Evolutionary conservation across 2,329 filamentous ascomycete genomes (phyloP).

Genomic region (Pseudogymnoascus sp.): DNA sequence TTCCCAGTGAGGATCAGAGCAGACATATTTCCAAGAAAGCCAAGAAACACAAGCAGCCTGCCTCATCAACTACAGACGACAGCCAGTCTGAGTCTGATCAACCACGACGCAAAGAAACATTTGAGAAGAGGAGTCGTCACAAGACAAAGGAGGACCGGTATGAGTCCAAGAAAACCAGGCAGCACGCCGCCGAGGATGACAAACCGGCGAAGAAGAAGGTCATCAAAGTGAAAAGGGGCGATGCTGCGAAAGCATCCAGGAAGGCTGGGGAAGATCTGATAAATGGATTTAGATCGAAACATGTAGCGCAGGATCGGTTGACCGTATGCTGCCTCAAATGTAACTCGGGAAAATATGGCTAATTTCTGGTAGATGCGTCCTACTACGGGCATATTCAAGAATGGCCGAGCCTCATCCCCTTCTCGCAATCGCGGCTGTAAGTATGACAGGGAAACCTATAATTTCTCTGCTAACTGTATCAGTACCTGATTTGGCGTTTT

Average conservation of each 20-base stretch:
- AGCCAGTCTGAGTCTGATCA: not conserved
- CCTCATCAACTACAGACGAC: not conserved
- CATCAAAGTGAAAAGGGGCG: constrained; percentile 10
- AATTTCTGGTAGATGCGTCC: constrained; percentile 29
- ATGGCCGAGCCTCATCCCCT: constrained; percentile 32
- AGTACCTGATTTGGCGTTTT: constrained; percentile 47
- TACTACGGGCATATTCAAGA: constrained; percentile 38
- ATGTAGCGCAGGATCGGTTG: constrained; percentile 42
- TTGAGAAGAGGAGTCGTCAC: constrained; percentile 41
- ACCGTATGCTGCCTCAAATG: constrained; percentile 34
- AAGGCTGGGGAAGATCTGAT: constrained; percentile 38
- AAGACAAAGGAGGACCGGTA: constrained; percentile 51
- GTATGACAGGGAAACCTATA: constrained; percentile 13
- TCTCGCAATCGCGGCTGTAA: constrained; percentile 31
- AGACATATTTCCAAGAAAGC: not conserved
- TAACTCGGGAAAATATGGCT: not conserved
- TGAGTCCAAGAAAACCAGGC: constrained; percentile 33
- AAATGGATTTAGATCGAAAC: constrained; percentile 46
- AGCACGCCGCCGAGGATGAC: constrained; percentile 18
- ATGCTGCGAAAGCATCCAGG: constrained; percentile 17
- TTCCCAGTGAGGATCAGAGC: not conserved
- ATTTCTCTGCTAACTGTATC: constrained; percentile 5
- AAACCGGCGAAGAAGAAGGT: constrained; percentile 20
- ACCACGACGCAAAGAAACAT: constrained; percentile 10
- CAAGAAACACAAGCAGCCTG: not conserved